Conservation (phyloP, 345 rosid species). For the Murraya paniculata region DNA sequence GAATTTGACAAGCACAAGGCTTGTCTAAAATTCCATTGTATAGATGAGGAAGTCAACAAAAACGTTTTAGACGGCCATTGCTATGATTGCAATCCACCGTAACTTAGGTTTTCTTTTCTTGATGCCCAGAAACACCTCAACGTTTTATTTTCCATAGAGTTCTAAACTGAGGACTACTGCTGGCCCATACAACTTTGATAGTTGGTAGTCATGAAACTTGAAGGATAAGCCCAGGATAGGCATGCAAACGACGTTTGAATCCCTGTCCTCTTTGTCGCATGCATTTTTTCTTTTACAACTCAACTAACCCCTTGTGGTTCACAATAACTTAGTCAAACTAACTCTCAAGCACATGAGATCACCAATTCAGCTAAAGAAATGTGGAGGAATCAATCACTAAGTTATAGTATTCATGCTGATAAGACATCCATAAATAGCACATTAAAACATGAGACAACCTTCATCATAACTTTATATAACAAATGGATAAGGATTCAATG, state of each 20-base stretch:
- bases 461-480: neutral
- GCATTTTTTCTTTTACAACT: too few species aligned
- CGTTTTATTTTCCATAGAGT: too few species aligned
- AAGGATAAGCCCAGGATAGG: too few species aligned
- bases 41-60: neutral
- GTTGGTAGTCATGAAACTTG: too few species aligned
- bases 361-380: neutral
- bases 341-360: neutral
- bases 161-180: too few species aligned
- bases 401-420: neutral
- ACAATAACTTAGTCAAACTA: neutral
- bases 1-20: neutral
- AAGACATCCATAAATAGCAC: neutral
- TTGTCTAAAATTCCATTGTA: neutral
- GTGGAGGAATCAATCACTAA: neutral
- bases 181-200: too few species aligned
- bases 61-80: neutral
- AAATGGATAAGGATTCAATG: too few species aligned
- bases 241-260: too few species aligned
- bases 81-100: neutral
- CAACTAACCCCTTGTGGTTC: too few species aligned
- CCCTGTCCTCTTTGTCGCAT: too few species aligned
- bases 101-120: too few species aligned
- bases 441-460: neutral
- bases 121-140: too few species aligned